Evolutionary conservation across 192 early-diverging fungal genomes (phyloP).

Genomic region (Coemansia reversa): DNA sequence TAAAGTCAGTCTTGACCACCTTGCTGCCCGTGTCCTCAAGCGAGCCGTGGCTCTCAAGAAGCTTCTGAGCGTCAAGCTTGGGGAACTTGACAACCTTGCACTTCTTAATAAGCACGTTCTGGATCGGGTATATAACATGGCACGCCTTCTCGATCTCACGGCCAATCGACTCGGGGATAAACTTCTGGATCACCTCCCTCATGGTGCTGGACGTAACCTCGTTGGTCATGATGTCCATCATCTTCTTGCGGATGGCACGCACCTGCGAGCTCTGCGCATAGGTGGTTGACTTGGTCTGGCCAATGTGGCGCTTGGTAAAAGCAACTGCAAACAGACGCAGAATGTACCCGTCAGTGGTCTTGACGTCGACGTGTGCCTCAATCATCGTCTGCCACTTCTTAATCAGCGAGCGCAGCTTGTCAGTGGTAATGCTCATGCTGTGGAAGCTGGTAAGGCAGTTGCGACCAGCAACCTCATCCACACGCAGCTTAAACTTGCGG

Average conservation of each 20-base stretch:
- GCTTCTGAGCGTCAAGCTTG: slow-evolving; percentile 93
- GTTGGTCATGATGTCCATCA: slow-evolving; percentile 96
- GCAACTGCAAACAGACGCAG: slow-evolving; percentile 96
- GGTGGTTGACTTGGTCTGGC: slow-evolving; percentile 97
- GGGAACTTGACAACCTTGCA: slow-evolving; percentile 99
- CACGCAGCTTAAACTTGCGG: slow-evolving; percentile 97
- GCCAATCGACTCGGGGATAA: slow-evolving; percentile 96
- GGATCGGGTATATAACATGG: slow-evolving; percentile 97
- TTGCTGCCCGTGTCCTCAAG: slow-evolving; percentile 75
- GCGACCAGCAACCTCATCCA: slow-evolving; percentile 97
- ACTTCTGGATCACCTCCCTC: slow-evolving; percentile 94
- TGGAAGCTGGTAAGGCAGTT: slow-evolving; percentile 99
- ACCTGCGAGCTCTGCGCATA: slow-evolving; percentile 98
- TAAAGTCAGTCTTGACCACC: slow-evolving; percentile 78
- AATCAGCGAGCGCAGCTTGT: slow-evolving; percentile 99
- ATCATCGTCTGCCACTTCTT: slow-evolving; percentile 99
- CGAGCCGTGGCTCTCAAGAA: slow-evolving; percentile 95
- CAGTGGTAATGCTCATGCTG: slow-evolving; percentile 99
- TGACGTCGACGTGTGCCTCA: slow-evolving; percentile 97
- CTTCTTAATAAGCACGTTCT: slow-evolving; percentile 95
- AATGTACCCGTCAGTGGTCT: slow-evolving; percentile 99
- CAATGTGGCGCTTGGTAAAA: slow-evolving; percentile 91
- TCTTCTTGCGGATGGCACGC: slow-evolving; percentile 99
- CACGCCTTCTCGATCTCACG: slow-evolving; percentile 96
- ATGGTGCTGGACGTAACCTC: slow-evolving; percentile 86